Evolutionary conservation across 176 grass and related monocot genomes (phyloP).

Genomic region (Aegilops longissima): DNA sequence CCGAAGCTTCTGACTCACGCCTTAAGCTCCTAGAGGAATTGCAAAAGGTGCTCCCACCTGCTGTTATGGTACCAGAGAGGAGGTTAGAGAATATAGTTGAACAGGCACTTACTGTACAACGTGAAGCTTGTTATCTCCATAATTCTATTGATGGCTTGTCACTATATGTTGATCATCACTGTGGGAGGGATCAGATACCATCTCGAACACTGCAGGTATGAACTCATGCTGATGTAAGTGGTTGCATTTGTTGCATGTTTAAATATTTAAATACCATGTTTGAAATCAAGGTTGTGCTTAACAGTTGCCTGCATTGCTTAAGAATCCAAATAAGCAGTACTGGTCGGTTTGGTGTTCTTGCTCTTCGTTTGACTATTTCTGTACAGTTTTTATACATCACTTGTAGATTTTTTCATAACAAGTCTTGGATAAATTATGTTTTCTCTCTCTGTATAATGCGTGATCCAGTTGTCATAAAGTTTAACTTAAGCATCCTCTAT

Average conservation of each 20-base stretch:
- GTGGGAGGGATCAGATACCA: slow-evolving; percentile 85
- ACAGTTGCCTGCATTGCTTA: not conserved
- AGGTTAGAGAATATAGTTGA: slow-evolving; percentile 86
- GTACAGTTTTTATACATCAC: slow-evolving; percentile 14
- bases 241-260: slow-evolving; percentile 22
- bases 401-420: slow-evolving; percentile 1
- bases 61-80: slow-evolving; percentile 81
- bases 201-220: slow-evolving; percentile 64
- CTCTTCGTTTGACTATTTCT: not conserved
- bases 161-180: slow-evolving; percentile 80
- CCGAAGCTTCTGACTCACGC: slow-evolving; percentile 48
- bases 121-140: slow-evolving; percentile 83
- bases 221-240: slow-evolving; percentile 11
- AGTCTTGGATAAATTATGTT: not conserved
- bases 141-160: slow-evolving; percentile 79
- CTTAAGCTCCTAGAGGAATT: slow-evolving; percentile 80
- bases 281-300: slow-evolving; percentile 1
- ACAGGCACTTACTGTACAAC: slow-evolving; percentile 76
- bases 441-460: not conserved
- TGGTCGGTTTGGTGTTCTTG: not conserved
- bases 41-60: slow-evolving; percentile 73
- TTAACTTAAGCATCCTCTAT: not conserved
- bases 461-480: slow-evolving; percentile 15
- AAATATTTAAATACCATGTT: slow-evolving; percentile 1
- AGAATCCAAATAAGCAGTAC: not conserved